Evolutionary conservation across 768 basidiomycete genomes (phyloP).

Genomic region (Xerocomellus dryophilus): DNA sequence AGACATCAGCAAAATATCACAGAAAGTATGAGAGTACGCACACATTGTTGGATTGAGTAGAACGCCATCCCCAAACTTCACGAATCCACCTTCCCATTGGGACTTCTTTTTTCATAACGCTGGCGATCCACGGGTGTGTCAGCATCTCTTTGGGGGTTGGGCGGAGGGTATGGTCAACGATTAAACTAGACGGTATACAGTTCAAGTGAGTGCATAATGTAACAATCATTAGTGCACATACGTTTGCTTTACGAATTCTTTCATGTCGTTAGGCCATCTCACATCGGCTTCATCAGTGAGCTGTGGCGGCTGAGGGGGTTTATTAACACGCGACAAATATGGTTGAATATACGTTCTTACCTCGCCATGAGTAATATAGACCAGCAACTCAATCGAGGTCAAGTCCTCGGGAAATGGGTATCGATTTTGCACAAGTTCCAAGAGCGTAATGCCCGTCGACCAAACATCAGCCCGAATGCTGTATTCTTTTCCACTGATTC

Average conservation of each 20-base stretch:
- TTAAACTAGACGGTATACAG: constrained; percentile 49
- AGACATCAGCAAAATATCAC: background rate
- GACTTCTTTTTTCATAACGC: constrained; percentile 75
- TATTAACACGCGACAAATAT: constrained; percentile 16
- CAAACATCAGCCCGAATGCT: constrained; percentile 96
- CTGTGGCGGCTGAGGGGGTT: constrained; percentile 61
- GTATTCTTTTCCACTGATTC: constrained; percentile 88
- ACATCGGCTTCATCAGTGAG: constrained; percentile 68
- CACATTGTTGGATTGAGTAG: constrained; percentile 30
- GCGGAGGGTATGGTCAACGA: constrained; percentile 61
- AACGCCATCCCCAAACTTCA: constrained; percentile 79
- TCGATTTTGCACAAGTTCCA: constrained; percentile 90
- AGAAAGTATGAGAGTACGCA: constrained; percentile 7
- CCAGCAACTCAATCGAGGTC: constrained; percentile 90
- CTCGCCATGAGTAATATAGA: constrained; percentile 81
- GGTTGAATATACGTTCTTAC: constrained; percentile 36
- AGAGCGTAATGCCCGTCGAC: constrained; percentile 92
- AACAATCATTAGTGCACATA: constrained; percentile 38
- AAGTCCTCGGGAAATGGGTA: constrained; percentile 95
- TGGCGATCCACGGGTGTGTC: constrained; percentile 77
- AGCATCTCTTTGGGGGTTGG: constrained; percentile 84
- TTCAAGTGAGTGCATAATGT: background rate
- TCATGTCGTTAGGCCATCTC: constrained; percentile 80
- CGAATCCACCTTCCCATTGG: constrained; percentile 89
- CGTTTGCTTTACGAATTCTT: constrained; percentile 87